Percentiles rank a stretch among this genome's conserved stretches.
Evolutionary conservation across 2,329 filamentous ascomycete species (phyloP).

Genomic region (Ceratocystis diversiconidia): DNA sequence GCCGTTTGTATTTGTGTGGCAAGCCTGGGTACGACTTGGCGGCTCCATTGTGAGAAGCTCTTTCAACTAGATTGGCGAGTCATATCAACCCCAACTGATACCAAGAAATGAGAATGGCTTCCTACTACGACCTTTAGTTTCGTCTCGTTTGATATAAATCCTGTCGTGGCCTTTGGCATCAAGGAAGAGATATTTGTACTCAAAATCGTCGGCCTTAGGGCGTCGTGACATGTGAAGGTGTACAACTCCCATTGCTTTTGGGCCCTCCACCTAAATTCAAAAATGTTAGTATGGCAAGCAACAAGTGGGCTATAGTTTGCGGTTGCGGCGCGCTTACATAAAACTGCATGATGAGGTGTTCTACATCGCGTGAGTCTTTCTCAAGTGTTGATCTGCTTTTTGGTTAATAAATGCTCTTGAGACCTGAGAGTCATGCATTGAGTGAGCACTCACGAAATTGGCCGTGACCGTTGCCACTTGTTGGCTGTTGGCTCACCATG

Average conservation of each 20-base stretch:
- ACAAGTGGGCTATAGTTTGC: no score
- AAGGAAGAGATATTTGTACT: conserved; percentile 67
- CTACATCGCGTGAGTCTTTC: conserved; percentile 16
- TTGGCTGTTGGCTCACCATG: conserved; percentile 70
- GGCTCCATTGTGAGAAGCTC: background rate
- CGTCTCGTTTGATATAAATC: conserved; percentile 51
- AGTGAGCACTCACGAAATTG: conserved; percentile 37
- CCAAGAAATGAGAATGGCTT: conserved; percentile 45
- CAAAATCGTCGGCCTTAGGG: conserved; percentile 49
- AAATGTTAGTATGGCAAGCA: conserved; percentile 15
- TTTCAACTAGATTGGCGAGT: no score
- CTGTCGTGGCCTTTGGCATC: conserved; percentile 60
- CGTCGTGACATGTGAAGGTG: conserved; percentile 63
- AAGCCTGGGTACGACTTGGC: no score
- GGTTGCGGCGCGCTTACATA: conserved; percentile 38
- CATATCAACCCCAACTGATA: conserved; percentile 38
- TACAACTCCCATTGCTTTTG: conserved; percentile 57
- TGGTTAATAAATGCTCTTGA: background rate
- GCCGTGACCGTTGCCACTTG: conserved; percentile 60
- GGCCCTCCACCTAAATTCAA: conserved; percentile 53
- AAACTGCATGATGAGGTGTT: conserved; percentile 77
- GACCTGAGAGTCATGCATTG: background rate
- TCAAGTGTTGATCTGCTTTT: conserved; percentile 16
- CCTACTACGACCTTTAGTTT: conserved; percentile 22
- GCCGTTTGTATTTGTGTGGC: background rate